Evolutionary conservation across 2,329 filamentous ascomycete genomes (phyloP).

Genomic region (Penicillium sp.): DNA sequence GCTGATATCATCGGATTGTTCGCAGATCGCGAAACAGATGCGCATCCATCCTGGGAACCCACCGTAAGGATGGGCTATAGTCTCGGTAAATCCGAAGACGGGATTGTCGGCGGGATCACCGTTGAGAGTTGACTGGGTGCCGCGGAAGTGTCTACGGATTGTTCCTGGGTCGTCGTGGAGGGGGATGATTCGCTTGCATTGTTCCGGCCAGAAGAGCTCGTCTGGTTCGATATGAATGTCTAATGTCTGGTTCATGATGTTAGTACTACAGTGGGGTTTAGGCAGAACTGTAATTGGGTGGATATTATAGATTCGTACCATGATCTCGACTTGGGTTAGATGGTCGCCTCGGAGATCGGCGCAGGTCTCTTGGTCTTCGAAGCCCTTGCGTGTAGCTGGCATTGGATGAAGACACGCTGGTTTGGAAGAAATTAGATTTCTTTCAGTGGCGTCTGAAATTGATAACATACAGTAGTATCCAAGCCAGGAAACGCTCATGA

Average conservation of each 20-base stretch:
- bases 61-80: conserved; percentile 31
- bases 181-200: conserved; percentile 32
- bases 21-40: conserved; percentile 43
- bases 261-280: not conserved
- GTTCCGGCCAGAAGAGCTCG: conserved; percentile 33
- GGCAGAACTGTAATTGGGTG: not conserved
- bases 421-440: conserved; percentile 8
- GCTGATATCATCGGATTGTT: conserved; percentile 13
- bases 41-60: conserved; percentile 43
- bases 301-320: conserved; percentile 26
- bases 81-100: conserved; percentile 43
- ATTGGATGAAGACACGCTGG: conserved; percentile 45
- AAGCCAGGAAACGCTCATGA: conserved; percentile 33
- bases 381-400: conserved; percentile 26
- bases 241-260: conserved; percentile 27
- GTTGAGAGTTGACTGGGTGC: conserved; percentile 26
- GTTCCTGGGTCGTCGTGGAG: not conserved
- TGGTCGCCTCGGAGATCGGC: conserved; percentile 37
- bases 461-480: conserved; percentile 40
- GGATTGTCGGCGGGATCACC: conserved; percentile 15
- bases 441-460: not conserved
- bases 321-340: conserved; percentile 24
- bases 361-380: conserved; percentile 41
- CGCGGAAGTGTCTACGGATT: conserved; percentile 31
- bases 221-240: conserved; percentile 23